Percentiles rank a stretch among this genome's conserved stretches.
Evolutionary conservation across 2,329 filamentous ascomycete species (phyloP).

Genomic region (Hypoxylon sp.): DNA sequence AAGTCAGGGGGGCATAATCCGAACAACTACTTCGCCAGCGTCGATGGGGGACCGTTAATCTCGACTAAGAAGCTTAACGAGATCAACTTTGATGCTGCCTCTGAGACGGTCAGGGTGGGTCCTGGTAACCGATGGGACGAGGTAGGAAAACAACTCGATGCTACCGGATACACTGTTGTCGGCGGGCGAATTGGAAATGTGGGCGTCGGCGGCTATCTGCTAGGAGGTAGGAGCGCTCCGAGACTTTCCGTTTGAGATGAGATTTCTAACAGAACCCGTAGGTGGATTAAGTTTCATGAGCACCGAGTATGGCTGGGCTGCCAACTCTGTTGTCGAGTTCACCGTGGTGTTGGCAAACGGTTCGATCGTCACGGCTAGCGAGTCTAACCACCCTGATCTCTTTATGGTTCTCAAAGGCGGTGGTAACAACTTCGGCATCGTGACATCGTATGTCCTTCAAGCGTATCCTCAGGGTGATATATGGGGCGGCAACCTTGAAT

Average conservation of each 20-base stretch:
- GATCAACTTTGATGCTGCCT: slow-evolving; percentile 57
- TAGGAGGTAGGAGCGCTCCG: slow-evolving; percentile 67
- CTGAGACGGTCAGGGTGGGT: slow-evolving; percentile 61
- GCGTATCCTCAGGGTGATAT: slow-evolving; percentile 59
- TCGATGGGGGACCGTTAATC: slow-evolving; percentile 64
- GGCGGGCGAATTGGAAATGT: slow-evolving; percentile 63
- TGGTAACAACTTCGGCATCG: slow-evolving; percentile 69
- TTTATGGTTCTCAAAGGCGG: slow-evolving; percentile 69
- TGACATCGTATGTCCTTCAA: slow-evolving; percentile 62
- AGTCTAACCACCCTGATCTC: slow-evolving; percentile 62
- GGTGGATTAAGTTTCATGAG: slow-evolving; percentile 67
- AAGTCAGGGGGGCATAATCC: slow-evolving; percentile 72
- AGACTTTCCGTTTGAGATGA: slow-evolving; percentile 55
- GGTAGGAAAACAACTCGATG: slow-evolving; percentile 58
- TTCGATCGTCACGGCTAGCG: slow-evolving; percentile 62
- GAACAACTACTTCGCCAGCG: slow-evolving; percentile 67
- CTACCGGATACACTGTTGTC: slow-evolving; percentile 60
- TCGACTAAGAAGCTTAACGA: slow-evolving; percentile 62
- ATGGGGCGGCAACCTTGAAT: slow-evolving; percentile 62
- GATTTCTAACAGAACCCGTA: slow-evolving; percentile 60
- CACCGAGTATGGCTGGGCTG: slow-evolving; percentile 65
- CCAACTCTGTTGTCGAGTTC: slow-evolving; percentile 64
- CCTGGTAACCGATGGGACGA: slow-evolving; percentile 62
- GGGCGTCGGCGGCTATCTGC: slow-evolving; percentile 64
- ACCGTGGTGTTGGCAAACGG: slow-evolving; percentile 69